phyloP scores from a whole-genome alignment of 2,329 filamentous ascomycete genomes.

The Elsinoe arachidis region DNA sequence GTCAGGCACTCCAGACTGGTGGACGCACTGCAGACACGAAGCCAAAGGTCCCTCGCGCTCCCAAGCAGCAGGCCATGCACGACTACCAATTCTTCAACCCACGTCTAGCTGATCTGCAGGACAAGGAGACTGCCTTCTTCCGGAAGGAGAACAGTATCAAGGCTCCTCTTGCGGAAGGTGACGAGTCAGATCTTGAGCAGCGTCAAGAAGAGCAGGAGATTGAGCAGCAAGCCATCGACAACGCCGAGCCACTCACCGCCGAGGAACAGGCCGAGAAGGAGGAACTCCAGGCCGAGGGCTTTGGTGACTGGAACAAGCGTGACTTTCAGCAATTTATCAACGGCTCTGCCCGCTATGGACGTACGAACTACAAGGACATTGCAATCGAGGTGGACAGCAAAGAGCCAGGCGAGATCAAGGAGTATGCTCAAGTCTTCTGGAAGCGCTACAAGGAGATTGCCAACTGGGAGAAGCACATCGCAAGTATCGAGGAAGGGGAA shows the following conservation, averaged over 20 bases:
- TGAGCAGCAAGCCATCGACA: constrained; percentile 88
- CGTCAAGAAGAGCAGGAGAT: constrained; percentile 79
- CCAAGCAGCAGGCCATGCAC: constrained; percentile 83
- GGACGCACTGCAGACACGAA: constrained; percentile 73
- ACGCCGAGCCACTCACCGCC: constrained; percentile 77
- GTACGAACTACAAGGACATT: constrained; percentile 76
- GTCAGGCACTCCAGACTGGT: constrained; percentile 77
- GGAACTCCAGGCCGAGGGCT: constrained; percentile 71
- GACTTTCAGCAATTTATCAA: constrained; percentile 99
- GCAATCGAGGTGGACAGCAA: constrained; percentile 88
- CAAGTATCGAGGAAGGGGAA: constrained; percentile 85
- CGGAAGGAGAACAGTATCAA: constrained; percentile 96
- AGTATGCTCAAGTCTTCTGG: constrained; percentile 95
- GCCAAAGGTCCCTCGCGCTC: constrained; percentile 89
- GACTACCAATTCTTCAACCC: constrained; percentile 97
- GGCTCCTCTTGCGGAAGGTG: constrained; percentile 76
- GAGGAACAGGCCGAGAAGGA: constrained; percentile 85
- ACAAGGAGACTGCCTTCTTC: constrained; percentile 91
- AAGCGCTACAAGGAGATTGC: constrained; percentile 83
- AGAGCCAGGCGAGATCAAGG: constrained; percentile 71
- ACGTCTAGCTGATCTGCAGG: constrained; percentile 77
- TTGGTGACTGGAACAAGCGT: constrained; percentile 88
- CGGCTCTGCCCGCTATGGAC: constrained; percentile 84
- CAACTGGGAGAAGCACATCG: constrained; percentile 82
- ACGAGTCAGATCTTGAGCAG: constrained; percentile 77